A percentile compares a stretch with the other conserved stretches of the same genome.
Evolutionary conservation across 768 basidiomycete genomes (phyloP).

Genomic region (Mrakia hoshinonis): DNA sequence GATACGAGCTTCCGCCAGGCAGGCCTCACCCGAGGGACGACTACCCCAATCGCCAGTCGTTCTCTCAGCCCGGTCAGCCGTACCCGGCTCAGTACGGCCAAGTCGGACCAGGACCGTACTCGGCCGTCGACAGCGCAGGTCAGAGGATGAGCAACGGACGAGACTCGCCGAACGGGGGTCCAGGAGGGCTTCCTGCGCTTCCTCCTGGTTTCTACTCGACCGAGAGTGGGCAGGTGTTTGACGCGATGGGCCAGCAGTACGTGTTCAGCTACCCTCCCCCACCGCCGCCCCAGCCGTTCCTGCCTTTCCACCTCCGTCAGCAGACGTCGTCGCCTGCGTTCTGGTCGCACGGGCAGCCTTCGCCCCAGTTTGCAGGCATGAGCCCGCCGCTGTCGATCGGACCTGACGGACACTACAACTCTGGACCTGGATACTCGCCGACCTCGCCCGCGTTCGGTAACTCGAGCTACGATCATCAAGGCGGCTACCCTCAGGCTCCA

Average conservation of each 20-base stretch:
- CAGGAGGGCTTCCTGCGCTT: neutral
- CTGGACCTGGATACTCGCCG: neutral
- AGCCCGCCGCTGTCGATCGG: neutral
- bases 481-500: neutral
- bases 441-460: neutral
- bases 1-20: neutral
- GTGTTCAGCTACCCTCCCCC: neutral
- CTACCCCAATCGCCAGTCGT: neutral
- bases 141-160: neutral
- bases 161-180: neutral
- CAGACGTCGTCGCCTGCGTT: neutral
- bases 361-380: neutral
- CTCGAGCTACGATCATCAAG: neutral
- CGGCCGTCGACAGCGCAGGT: neutral
- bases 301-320: neutral
- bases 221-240: neutral
- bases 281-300: neutral
- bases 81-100: neutral
- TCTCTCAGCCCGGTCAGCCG: neutral
- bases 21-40: neutral
- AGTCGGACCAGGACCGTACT: neutral
- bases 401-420: neutral
- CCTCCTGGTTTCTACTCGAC: slow-evolving; percentile 1
- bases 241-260: neutral
- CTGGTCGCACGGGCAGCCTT: slow-evolving; percentile 8